Evolutionary conservation across 306 rosid species (phyloP), one percentile per base, ranked within the genome.

Genomic region (Vigna radiata): DNA sequence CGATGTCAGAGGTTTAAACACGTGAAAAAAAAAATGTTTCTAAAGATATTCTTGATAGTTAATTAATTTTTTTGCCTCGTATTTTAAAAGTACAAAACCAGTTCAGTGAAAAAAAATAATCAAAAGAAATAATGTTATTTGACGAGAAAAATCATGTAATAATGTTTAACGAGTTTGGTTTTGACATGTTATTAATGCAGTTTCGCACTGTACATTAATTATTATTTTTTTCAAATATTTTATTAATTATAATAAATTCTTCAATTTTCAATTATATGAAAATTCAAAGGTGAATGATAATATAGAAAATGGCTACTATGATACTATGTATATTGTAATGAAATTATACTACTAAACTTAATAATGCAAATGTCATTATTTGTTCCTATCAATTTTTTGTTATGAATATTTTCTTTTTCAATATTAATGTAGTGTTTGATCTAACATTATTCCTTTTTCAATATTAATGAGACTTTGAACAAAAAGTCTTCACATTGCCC

Each of bases 1-100:
- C 1, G 44, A 31, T 36, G 25, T 23, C 44, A 33, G 7, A 36
- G 15, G 69, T 36, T 63, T 63, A 36, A 33, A 62, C 23, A 15
- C 36, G 23, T 33, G 23, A 33, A 37, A 36, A 63, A 63, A 63
- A n/a, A 63, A 63, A n/a, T 63, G 68, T 61, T 31, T 61, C 21
- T 13, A 1, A 31, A 33, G 25, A 62, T 16, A 8, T 4, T 31
- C 14, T 61, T 15, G 12, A 15, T 1, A 62, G n/a, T 29, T 60
- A 29, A 62, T 41, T 41, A 41, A 8, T 4, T 58, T 11, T 25
- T 4, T 9, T 27, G n/a, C n/a, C 0, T 12, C 17, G 1, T 54
- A 8, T 19, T 19, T 54, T 56, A 11, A 31, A 31, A 31, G 36
- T 31, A 31, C 6, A 31, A 12, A 58, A 18, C 29, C 17, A 58